Evolutionary conservation across 1,139 yeast genomes (phyloP).

Genomic region (Hyphopichia fennica): DNA sequence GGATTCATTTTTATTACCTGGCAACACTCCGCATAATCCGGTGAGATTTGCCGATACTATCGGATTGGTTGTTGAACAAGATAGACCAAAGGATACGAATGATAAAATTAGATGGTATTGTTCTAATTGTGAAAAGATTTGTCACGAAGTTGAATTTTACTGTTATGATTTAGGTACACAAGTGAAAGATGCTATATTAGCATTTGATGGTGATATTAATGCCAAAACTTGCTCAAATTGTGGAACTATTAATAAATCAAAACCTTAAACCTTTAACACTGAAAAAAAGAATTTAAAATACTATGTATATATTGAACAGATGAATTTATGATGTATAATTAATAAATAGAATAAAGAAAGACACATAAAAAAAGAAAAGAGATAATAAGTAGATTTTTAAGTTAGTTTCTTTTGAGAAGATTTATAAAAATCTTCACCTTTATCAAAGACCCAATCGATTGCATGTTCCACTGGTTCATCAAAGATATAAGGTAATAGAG

Average conservation of each 20-base stretch:
- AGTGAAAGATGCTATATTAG: constrained; percentile 76
- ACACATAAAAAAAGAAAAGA: not conserved
- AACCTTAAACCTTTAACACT: constrained; percentile 35
- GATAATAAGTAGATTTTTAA: not conserved
- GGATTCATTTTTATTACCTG: constrained; percentile 82
- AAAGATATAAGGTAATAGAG: constrained; percentile 72
- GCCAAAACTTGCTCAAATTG: constrained; percentile 75
- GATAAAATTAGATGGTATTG: constrained; percentile 91
- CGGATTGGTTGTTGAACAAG: constrained; percentile 94
- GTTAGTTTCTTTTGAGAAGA: constrained; percentile 3
- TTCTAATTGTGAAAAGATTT: constrained; percentile 58
- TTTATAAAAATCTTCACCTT: constrained; percentile 46
- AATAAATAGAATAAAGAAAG: not conserved
- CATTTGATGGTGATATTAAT: constrained; percentile 61
- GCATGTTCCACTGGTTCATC: constrained; percentile 82
- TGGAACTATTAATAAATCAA: constrained; percentile 67
- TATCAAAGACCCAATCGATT: constrained; percentile 62
- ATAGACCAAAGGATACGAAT: constrained; percentile 67
- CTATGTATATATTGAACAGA: no score
- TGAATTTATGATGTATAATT: no score
- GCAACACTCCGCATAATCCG: constrained; percentile 87
- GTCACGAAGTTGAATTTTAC: constrained; percentile 70
- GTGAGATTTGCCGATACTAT: constrained; percentile 83
- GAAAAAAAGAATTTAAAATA: not conserved
- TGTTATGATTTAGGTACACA: constrained; percentile 87